These are phyloP conservation scores for Brettanomyces naardenensis DNA, from an alignment of 805 yeast species.

Conservation along the genomic window DNA sequence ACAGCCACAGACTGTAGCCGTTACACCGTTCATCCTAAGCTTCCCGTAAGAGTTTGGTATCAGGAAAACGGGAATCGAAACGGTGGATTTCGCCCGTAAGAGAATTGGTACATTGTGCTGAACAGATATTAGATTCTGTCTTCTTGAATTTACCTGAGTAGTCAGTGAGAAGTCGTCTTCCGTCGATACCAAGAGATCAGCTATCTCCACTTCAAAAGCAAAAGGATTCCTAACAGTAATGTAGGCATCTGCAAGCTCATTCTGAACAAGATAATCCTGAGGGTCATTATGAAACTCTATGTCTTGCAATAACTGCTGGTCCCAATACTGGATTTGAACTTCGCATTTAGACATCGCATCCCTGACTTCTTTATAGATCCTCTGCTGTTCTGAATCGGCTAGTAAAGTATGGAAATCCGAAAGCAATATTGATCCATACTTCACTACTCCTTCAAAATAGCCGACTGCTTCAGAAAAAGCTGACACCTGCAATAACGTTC, in stretches of 20 bases:
- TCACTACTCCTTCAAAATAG: conserved; percentile 35
- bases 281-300: conserved; percentile 11
- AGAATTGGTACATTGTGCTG: conserved; percentile 16
- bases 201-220: conserved; percentile 60
- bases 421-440: conserved; percentile 46
- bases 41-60: conserved; percentile 43
- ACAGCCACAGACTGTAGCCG: conserved; percentile 45
- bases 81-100: conserved; percentile 31
- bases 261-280: conserved; percentile 36
- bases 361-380: conserved; percentile 28
- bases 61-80: conserved; percentile 35
- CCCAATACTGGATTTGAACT: conserved; percentile 51
- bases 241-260: conserved; percentile 53
- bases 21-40: conserved; percentile 42
- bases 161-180: conserved; percentile 19
- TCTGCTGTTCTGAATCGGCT: conserved; percentile 49
- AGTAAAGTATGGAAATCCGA: conserved; percentile 49
- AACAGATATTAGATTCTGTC: conserved; percentile 10
- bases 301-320: conserved; percentile 41
- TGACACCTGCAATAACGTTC: conserved; percentile 38
- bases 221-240: conserved; percentile 72
- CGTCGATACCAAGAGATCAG: conserved; percentile 33
- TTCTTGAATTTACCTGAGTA: conserved; percentile 17
- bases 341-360: conserved; percentile 11
- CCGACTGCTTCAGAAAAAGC: conserved; percentile 43